Conservation (phyloP, 176 grass and related monocot genomes). For the Neostapfia colusana region DNA sequence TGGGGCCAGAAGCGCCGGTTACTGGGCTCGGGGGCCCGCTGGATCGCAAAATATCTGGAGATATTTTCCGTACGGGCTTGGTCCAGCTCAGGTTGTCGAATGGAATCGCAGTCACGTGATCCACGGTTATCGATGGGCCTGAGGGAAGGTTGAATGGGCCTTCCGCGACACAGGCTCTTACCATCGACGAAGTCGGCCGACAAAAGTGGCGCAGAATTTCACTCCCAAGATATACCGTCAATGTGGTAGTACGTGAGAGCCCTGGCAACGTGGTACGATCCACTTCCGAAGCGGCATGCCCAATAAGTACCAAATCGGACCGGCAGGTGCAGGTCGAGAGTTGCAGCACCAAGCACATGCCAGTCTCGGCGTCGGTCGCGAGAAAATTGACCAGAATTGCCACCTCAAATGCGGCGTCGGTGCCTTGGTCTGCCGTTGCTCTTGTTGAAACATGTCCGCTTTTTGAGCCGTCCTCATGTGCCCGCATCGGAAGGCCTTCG, state of each 20-base stretch:
- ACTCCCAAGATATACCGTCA: no score
- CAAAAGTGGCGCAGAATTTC: no score
- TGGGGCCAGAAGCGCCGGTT: slow-evolving; percentile 33
- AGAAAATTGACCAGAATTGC: neutral
- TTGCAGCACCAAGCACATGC: neutral
- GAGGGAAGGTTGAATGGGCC: neutral
- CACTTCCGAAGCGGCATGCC: neutral
- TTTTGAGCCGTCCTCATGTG: neutral
- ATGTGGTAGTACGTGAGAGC: no score
- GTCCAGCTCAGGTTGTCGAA: neutral
- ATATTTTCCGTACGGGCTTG: neutral
- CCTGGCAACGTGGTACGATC: neutral
- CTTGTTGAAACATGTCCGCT: neutral
- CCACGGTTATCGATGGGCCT: neutral
- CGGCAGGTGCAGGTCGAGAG: neutral
- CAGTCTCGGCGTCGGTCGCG: no score
- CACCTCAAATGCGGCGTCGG: neutral
- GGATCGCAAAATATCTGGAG: slow-evolving; percentile 38
- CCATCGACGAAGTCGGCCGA: no score
- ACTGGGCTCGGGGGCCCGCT: neutral
- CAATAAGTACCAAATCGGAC: neutral
- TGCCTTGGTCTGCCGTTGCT: neutral
- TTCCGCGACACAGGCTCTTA: neutral
- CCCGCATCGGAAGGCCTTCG: neutral
- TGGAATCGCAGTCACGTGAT: no score